These are phyloP conservation scores for Aspergillus sp. DNA, from an alignment of 2,329 filamentous ascomycete species.

Conservation along the genomic window DNA sequence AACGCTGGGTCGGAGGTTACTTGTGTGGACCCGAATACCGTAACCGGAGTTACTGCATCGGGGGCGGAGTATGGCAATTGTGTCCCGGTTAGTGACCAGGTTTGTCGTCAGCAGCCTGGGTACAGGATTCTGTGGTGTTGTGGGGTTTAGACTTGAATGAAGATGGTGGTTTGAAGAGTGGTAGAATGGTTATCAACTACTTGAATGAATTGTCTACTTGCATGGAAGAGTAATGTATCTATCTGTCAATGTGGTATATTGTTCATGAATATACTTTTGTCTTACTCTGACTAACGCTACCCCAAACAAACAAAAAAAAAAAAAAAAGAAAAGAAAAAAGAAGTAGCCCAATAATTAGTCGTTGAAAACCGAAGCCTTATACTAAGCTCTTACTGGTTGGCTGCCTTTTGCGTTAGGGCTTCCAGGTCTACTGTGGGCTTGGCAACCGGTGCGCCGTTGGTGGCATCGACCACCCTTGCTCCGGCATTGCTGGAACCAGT, in stretches of 20 bases:
- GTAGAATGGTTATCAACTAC: background rate
- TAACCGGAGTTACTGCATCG: background rate
- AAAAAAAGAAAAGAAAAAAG: background rate
- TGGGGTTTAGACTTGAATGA: background rate
- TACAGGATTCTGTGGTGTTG: background rate
- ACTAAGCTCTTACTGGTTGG: conserved; percentile 23
- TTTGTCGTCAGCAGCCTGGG: background rate
- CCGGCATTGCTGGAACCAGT: conserved; percentile 24
- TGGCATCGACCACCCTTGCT: conserved; percentile 12
- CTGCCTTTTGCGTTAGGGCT: conserved; percentile 37
- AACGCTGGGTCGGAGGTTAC: background rate
- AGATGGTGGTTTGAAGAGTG: background rate
- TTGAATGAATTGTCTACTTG: background rate
- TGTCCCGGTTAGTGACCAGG: background rate
- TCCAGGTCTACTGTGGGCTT: conserved; percentile 38
- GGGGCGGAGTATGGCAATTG: background rate
- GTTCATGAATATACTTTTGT: background rate
- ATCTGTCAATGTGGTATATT: background rate
- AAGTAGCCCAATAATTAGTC: background rate
- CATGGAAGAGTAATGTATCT: background rate
- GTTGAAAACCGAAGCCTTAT: background rate
- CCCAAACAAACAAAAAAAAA: background rate
- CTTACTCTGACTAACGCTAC: background rate
- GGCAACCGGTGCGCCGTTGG: conserved; percentile 22
- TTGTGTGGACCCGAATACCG: background rate